These are phyloP conservation scores for Zizania palustris DNA, from an alignment of 202 grass and related monocot genomes.

Conservation along the genomic window DNA sequence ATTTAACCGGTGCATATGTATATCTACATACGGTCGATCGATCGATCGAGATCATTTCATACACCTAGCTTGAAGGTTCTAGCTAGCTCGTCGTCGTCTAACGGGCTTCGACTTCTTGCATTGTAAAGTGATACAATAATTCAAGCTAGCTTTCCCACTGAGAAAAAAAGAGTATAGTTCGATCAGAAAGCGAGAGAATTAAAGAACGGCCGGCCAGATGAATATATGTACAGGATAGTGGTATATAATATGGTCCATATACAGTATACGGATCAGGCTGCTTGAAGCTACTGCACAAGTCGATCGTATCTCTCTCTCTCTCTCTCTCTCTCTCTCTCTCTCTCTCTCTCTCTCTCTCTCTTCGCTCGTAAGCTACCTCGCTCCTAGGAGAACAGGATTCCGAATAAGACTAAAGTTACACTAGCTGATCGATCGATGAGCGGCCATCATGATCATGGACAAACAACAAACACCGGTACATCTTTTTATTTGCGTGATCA, in stretches of 20 bases:
- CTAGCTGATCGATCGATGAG: constrained; percentile 37
- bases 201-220: constrained; percentile 13
- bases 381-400: not conserved
- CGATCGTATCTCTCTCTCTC: too few species aligned
- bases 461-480: constrained; percentile 8
- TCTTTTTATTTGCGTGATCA: constrained; percentile 24
- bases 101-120: not conserved
- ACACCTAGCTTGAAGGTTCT: not conserved
- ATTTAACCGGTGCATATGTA: not conserved
- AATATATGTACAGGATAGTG: not conserved
- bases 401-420: constrained; percentile 11
- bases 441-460: constrained; percentile 41
- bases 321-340: too few species aligned
- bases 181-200: not conserved
- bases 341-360: not conserved
- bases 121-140: constrained; percentile 34
- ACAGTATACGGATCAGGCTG: not conserved
- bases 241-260: constrained; percentile 17
- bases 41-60: not conserved
- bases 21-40: too few species aligned
- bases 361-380: constrained; percentile 12
- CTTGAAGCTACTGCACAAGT: not conserved
- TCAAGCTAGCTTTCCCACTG: constrained; percentile 6
- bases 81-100: too few species aligned
- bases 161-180: not conserved